Conservation (phyloP, 108 stramenopile genomes). For the Chaetoceros tenuissimus region DNA sequence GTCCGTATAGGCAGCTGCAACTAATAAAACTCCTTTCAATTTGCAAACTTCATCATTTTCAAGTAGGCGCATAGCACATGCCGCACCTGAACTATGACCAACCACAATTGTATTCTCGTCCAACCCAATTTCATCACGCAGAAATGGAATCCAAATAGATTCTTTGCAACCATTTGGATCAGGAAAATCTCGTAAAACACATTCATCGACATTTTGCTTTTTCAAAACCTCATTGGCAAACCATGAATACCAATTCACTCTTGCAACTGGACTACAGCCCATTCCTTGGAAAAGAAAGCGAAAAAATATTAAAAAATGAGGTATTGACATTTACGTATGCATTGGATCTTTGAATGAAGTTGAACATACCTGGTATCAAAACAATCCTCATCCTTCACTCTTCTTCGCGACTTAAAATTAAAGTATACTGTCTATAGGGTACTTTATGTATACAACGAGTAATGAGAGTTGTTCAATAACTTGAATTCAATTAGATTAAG, state of each 20-base stretch:
- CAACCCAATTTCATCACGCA: slow-evolving; percentile 7
- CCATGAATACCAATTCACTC: slow-evolving; percentile 6
- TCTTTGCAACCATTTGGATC: slow-evolving; percentile 10
- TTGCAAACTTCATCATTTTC: neutral
- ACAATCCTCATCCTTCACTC: too few relatives aligned
- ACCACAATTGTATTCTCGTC: slow-evolving; percentile 8
- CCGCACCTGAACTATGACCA: slow-evolving; percentile 14
- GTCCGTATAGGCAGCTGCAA: slow-evolving; percentile 16
- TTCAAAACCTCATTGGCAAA: slow-evolving; percentile 3
- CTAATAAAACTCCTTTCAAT: slow-evolving; percentile 4
- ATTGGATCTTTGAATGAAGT: too few relatives aligned
- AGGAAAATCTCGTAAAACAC: slow-evolving; percentile 12
- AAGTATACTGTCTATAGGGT: too few relatives aligned
- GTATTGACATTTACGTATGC: too few relatives aligned
- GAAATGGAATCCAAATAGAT: slow-evolving; percentile 17
- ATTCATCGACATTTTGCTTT: slow-evolving; percentile 1
- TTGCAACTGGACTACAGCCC: slow-evolving; percentile 5
- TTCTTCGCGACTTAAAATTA: too few relatives aligned
- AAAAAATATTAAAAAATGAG: too few relatives aligned
- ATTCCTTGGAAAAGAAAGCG: slow-evolving; percentile 10
- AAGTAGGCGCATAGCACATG: slow-evolving; percentile 12
- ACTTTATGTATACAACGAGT: too few relatives aligned
- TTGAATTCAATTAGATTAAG: too few relatives aligned
- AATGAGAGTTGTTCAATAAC: too few relatives aligned
- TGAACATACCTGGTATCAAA: too few relatives aligned